These are phyloP conservation scores for Thinopyrum elongatum DNA, from an alignment of 176 grass and related monocot species.

Conservation along the genomic window DNA sequence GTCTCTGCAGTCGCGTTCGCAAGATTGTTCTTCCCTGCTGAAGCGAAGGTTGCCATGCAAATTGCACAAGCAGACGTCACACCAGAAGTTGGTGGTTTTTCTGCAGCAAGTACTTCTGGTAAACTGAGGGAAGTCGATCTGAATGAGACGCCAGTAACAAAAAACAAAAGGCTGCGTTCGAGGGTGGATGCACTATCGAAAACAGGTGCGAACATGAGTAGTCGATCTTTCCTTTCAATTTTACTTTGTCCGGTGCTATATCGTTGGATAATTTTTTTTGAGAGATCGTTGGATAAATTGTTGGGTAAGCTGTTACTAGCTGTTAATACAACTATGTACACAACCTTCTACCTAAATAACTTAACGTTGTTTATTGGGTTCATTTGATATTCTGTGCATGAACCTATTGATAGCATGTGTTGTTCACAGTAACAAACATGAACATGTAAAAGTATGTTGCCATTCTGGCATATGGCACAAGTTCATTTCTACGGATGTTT, in stretches of 20 bases:
- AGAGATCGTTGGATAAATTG: neutral
- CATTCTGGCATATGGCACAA: neutral
- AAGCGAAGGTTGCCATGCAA: conserved; percentile 94
- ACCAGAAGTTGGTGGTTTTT: conserved; percentile 57
- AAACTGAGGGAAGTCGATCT: conserved; percentile 91
- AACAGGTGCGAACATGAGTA: conserved; percentile 57
- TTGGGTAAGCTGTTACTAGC: neutral
- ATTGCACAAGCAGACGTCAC: conserved; percentile 83
- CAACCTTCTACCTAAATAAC: neutral
- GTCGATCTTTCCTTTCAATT: conserved; percentile 10
- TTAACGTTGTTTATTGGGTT: neutral
- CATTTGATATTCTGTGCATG: conserved; percentile 8
- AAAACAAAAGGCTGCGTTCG: conserved; percentile 79
- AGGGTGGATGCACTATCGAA: conserved; percentile 76
- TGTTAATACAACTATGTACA: neutral
- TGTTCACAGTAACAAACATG: neutral
- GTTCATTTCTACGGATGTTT: neutral
- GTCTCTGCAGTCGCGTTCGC: conserved; percentile 79
- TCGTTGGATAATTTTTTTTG: neutral
- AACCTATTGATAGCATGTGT: neutral
- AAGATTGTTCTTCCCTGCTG: conserved; percentile 89
- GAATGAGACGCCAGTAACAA: conserved; percentile 80
- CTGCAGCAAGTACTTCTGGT: conserved; percentile 45
- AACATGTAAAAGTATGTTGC: neutral
- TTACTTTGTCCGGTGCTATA: neutral